Percentiles rank a stretch among this genome's conserved stretches.
phyloP scores from a whole-genome alignment of 2,329 filamentous ascomycete genomes.

The Calonectria ilicicola region DNA sequence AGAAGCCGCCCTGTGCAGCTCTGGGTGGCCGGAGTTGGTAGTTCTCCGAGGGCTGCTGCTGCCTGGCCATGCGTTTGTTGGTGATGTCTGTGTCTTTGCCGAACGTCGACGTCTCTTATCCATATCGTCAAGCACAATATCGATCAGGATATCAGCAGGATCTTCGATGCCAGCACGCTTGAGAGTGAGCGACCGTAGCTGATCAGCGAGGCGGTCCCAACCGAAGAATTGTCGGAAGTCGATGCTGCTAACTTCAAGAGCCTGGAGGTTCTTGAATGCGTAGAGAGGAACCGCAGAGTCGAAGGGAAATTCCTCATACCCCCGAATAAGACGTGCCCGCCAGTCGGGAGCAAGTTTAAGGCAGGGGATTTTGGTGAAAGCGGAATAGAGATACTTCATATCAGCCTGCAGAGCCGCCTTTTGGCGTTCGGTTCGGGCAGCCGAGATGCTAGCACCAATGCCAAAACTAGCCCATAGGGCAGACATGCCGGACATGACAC shows the following conservation, averaged over 20 bases:
- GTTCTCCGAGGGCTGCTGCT: slow-evolving; percentile 70
- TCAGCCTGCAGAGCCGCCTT: slow-evolving; percentile 88
- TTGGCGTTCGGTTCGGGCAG: slow-evolving; percentile 88
- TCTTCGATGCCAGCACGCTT: slow-evolving; percentile 91
- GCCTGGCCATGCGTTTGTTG: slow-evolving; percentile 76
- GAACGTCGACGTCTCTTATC: slow-evolving; percentile 90
- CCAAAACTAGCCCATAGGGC: slow-evolving; percentile 91
- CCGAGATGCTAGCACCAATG: slow-evolving; percentile 81
- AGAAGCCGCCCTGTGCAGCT: slow-evolving; percentile 75
- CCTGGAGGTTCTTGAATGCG: slow-evolving; percentile 96
- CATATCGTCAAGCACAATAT: slow-evolving; percentile 96
- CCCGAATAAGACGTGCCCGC: slow-evolving; percentile 87
- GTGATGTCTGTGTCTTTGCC: slow-evolving; percentile 86
- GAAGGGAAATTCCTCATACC: slow-evolving; percentile 98
- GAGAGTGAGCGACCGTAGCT: slow-evolving; percentile 88
- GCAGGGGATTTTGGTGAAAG: slow-evolving; percentile 98
- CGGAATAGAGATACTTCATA: slow-evolving; percentile 95
- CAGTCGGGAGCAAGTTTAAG: slow-evolving; percentile 92
- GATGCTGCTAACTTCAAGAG: slow-evolving; percentile 92
- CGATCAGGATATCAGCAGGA: slow-evolving; percentile 87
- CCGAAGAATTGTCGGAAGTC: slow-evolving; percentile 98
- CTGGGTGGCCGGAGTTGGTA: slow-evolving; percentile 68
- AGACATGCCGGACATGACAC: slow-evolving; percentile 97
- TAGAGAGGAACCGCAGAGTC: slow-evolving; percentile 97
- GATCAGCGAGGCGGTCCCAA: slow-evolving; percentile 94